Evolutionary conservation across 1,139 yeast genomes (phyloP).

Genomic region (Debaryomyces fabryi): DNA sequence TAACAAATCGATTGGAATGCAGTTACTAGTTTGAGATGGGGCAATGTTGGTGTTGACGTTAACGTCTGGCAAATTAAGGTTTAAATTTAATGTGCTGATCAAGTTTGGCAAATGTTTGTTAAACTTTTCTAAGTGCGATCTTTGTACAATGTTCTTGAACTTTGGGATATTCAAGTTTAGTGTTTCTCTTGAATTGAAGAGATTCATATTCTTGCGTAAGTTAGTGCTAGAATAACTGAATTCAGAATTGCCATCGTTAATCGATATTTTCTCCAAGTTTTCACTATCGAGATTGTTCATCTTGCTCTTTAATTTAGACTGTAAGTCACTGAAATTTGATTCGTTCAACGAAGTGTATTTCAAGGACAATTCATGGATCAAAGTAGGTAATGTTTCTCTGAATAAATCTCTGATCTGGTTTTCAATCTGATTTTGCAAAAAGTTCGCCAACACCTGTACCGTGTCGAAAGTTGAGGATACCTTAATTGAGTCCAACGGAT

Average conservation of each 20-base stretch:
- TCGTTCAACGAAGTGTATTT: constrained; percentile 58
- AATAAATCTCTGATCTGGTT: constrained; percentile 77
- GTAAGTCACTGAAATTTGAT: constrained; percentile 14
- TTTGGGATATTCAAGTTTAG: constrained; percentile 66
- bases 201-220: constrained; percentile 67
- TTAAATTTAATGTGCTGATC: constrained; percentile 38
- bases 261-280: constrained; percentile 18
- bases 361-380: constrained; percentile 74
- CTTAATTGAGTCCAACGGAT: constrained; percentile 79
- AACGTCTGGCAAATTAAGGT: constrained; percentile 21
- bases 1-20: constrained; percentile 43
- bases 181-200: constrained; percentile 79
- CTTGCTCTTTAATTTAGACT: constrained; percentile 11
- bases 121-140: constrained; percentile 50
- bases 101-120: constrained; percentile 44
- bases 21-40: constrained; percentile 25
- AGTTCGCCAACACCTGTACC: constrained; percentile 79
- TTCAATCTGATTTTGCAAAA: constrained; percentile 81
- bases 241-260: constrained; percentile 19
- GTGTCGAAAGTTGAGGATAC: constrained; percentile 86
- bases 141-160: constrained; percentile 57
- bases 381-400: constrained; percentile 81
- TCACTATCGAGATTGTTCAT: constrained; percentile 8
- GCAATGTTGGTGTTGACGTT: constrained; percentile 8
- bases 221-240: constrained; percentile 61